Evolutionary conservation across 176 grass and related monocot species (phyloP).

Genomic region (Cenchrus americanus): DNA sequence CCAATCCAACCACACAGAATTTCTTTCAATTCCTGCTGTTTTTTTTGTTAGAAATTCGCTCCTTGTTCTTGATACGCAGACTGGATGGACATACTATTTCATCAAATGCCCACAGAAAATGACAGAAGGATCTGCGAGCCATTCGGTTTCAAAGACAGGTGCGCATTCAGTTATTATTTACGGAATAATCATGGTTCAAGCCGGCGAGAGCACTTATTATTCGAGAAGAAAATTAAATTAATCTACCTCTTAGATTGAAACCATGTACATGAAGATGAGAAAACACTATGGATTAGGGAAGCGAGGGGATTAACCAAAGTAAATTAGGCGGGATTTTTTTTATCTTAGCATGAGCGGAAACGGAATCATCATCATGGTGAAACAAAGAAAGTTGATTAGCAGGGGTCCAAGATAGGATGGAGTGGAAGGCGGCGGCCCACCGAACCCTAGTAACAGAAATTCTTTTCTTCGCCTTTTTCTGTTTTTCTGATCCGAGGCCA

Average conservation of each 20-base stretch:
- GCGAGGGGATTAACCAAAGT: neutral
- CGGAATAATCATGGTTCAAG: neutral
- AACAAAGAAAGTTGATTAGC: constrained; percentile 18
- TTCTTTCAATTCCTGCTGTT: neutral
- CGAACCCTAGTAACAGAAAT: constrained; percentile 36
- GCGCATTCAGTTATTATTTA: neutral
- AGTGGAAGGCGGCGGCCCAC: constrained; percentile 22
- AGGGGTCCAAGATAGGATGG: neutral
- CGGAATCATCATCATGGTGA: neutral
- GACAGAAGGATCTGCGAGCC: too few species aligned
- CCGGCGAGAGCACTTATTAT: constrained; percentile 10
- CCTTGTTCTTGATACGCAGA: neutral
- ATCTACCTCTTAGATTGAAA: constrained; percentile 7
- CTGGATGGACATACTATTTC: neutral
- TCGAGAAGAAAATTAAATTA: constrained; percentile 12
- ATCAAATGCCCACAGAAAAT: neutral
- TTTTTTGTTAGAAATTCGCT: neutral
- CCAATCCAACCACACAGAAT: neutral
- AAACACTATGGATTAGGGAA: neutral
- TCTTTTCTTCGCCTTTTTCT: constrained; percentile 32
- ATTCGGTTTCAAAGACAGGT: neutral
- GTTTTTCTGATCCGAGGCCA: neutral
- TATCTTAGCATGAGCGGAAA: neutral
- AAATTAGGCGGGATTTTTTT: constrained; percentile 21
- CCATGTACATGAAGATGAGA: constrained; percentile 31